Percentiles rank a stretch among this genome's conserved stretches.
Conservation (phyloP, 495 filamentous ascomycete species). For the Usnea hakonensis region DNA sequence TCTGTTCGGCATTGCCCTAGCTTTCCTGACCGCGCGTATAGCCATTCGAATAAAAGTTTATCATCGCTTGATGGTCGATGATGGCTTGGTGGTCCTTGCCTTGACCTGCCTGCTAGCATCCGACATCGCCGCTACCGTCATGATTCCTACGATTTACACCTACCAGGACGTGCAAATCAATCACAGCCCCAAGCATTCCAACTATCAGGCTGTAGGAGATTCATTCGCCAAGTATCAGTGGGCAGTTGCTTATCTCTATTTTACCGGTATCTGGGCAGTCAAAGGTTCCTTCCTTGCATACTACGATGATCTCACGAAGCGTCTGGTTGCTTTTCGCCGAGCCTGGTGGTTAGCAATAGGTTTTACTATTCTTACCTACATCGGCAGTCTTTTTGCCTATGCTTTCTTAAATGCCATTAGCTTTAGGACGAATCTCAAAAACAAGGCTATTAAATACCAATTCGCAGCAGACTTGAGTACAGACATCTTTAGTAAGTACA, state of each 20-base stretch:
- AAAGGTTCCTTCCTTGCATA: slow-evolving; percentile 10
- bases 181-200: neutral
- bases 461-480: slow-evolving; percentile 3
- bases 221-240: slow-evolving; percentile 1
- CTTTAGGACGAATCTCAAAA: neutral
- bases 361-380: slow-evolving; percentile 4
- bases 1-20: slow-evolving; percentile 4
- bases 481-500: neutral
- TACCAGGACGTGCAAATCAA: neutral
- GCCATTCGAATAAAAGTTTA: slow-evolving; percentile 8
- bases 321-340: neutral
- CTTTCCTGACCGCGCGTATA: neutral
- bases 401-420: neutral
- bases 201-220: neutral
- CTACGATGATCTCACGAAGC: slow-evolving; percentile 10
- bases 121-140: neutral
- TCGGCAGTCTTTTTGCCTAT: slow-evolving; percentile 12
- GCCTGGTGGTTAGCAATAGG: slow-evolving; percentile 6
- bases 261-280: slow-evolving; percentile 7
- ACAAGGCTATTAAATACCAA: slow-evolving; percentile 7
- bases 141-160: neutral
- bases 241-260: slow-evolving; percentile 5
- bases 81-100: slow-evolving; percentile 9
- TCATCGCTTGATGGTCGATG: slow-evolving; percentile 2
- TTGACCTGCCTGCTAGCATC: slow-evolving; percentile 3